Conservation (phyloP, 345 rosid genomes). For the Salix brachista region DNA sequence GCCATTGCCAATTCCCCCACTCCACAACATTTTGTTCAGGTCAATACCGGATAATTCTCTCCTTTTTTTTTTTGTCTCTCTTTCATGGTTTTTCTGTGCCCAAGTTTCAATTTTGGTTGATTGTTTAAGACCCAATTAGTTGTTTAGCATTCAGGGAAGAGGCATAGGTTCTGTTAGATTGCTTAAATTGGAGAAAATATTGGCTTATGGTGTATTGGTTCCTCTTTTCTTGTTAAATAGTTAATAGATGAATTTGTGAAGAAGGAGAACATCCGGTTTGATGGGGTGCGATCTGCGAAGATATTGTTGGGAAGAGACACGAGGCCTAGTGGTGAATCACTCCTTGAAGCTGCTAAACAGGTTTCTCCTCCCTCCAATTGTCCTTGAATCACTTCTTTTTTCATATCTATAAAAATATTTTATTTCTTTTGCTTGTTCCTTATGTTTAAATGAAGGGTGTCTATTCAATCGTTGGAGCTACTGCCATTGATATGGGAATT, state of each 20-base stretch:
- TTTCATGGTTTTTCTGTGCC: background rate
- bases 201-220: background rate
- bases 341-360: constrained; percentile 71
- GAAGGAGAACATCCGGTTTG: constrained; percentile 54
- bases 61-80: background rate
- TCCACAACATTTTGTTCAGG: constrained; percentile 49
- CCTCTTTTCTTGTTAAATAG: constrained; percentile 23
- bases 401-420: background rate
- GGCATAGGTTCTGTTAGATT: background rate
- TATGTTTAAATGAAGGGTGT: constrained; percentile 48
- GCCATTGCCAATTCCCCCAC: constrained; percentile 66
- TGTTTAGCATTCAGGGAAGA: too few relatives aligned
- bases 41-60: background rate
- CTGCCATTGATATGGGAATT: constrained; percentile 59
- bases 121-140: too few relatives aligned
- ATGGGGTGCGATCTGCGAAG: constrained; percentile 47
- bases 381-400: background rate
- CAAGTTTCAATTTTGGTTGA: too few relatives aligned
- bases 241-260: constrained; percentile 54
- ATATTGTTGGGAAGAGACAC: constrained; percentile 84
- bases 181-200: background rate
- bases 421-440: constrained; percentile 6
- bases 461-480: constrained; percentile 58
- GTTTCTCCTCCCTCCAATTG: constrained; percentile 22
- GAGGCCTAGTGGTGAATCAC: constrained; percentile 90